Evolutionary conservation across 495 filamentous ascomycete species (phyloP).

Genomic region (Penicillium manginii): DNA sequence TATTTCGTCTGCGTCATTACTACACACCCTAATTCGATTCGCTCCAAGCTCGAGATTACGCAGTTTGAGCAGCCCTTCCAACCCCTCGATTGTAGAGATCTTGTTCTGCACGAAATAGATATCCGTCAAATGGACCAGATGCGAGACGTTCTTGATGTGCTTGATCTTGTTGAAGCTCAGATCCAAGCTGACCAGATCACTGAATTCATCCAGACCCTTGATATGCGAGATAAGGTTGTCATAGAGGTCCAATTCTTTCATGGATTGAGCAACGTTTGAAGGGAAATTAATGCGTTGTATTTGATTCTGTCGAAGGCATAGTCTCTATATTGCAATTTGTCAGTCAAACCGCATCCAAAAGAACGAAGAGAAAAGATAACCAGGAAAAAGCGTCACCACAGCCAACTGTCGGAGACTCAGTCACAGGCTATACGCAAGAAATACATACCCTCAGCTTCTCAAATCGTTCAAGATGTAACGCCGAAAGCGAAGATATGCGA

Average conservation of each 20-base stretch:
- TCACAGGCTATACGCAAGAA: background rate
- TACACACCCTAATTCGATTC: slow-evolving; percentile 76
- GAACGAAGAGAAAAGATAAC: too few species aligned
- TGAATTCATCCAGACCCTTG: slow-evolving; percentile 77
- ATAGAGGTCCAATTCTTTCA: slow-evolving; percentile 92
- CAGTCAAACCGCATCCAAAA: background rate
- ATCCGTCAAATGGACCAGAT: slow-evolving; percentile 78
- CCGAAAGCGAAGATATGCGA: slow-evolving; percentile 77
- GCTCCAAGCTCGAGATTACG: slow-evolving; percentile 87
- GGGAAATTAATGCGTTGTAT: slow-evolving; percentile 79
- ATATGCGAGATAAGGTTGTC: slow-evolving; percentile 95
- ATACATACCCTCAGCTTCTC: slow-evolving; percentile 62
- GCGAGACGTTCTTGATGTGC: slow-evolving; percentile 88
- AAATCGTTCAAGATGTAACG: slow-evolving; percentile 82
- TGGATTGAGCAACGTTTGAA: slow-evolving; percentile 58
- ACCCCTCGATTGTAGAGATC: slow-evolving; percentile 81
- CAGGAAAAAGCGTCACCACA: too few species aligned
- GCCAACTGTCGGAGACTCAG: background rate
- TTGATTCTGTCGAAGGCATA: slow-evolving; percentile 94
- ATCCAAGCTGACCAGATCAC: slow-evolving; percentile 77
- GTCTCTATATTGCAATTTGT: slow-evolving; percentile 49
- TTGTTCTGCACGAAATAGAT: slow-evolving; percentile 96
- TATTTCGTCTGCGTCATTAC: too few species aligned
- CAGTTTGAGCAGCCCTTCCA: slow-evolving; percentile 74
- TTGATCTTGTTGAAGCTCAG: slow-evolving; percentile 99